Evolutionary conservation across 331 rosid genomes (phyloP).

Genomic region (Cydonia oblonga): DNA sequence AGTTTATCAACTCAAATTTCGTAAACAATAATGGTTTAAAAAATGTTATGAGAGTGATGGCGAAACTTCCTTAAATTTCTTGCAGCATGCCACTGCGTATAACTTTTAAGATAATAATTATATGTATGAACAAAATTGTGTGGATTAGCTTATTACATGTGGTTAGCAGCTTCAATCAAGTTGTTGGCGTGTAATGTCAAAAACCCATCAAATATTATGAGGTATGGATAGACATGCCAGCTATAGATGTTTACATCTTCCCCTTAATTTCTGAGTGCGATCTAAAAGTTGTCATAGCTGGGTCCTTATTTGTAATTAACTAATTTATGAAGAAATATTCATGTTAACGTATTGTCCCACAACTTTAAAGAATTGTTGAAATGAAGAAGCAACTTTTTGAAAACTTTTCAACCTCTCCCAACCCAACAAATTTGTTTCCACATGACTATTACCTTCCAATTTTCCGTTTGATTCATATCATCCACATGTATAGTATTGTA

Average conservation of each 20-base stretch:
- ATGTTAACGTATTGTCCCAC: no score
- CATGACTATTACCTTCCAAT: not conserved
- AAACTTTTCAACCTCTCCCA: constrained; percentile 5
- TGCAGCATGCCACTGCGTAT: not conserved
- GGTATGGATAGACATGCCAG: not conserved
- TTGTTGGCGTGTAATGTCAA: not conserved
- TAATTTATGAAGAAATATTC: no score
- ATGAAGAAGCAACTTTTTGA: not conserved
- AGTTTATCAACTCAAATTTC: not conserved
- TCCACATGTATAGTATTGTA: not conserved
- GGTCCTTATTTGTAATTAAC: no score
- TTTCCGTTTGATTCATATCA: not conserved
- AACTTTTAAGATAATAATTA: not conserved
- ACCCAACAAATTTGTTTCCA: not conserved
- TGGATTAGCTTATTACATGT: not conserved
- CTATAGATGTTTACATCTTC: not conserved
- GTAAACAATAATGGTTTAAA: not conserved
- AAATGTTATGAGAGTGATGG: not conserved
- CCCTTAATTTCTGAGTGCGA: not conserved
- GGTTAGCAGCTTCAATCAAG: not conserved
- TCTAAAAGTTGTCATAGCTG: no score
- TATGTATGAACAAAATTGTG: not conserved
- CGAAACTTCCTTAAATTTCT: not conserved
- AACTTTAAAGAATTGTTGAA: no score
- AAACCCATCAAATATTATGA: not conserved